Evolutionary conservation across 1,284 basidiomycete genomes (phyloP).

Genomic region (Fomes fomentarius): DNA sequence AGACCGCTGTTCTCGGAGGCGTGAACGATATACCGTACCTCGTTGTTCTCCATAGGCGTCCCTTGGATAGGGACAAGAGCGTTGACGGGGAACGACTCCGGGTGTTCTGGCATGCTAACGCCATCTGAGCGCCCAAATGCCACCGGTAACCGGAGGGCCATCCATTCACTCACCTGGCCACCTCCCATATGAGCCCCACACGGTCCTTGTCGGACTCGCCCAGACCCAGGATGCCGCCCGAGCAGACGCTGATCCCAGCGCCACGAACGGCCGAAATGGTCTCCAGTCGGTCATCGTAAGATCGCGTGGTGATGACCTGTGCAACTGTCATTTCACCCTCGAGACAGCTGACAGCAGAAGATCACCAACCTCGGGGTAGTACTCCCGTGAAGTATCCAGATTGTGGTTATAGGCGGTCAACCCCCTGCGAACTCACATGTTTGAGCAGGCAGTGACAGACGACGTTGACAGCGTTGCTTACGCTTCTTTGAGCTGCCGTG

Average conservation of each 20-base stretch:
- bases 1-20: neutral
- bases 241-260: conserved; percentile 97
- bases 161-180: conserved; percentile 68
- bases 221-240: conserved; percentile 94
- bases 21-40: conserved; percentile 43
- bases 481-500: conserved; percentile 92
- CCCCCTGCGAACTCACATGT: conserved; percentile 53
- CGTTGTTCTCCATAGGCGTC: conserved; percentile 73
- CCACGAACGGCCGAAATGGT: conserved; percentile 92
- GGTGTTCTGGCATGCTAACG: conserved; percentile 88
- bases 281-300: conserved; percentile 91
- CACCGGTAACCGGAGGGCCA: neutral
- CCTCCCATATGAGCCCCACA: conserved; percentile 94
- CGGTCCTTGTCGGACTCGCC: conserved; percentile 92
- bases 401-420: conserved; percentile 99
- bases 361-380: conserved; percentile 80
- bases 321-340: neutral
- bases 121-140: conserved; percentile 8
- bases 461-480: conserved; percentile 40
- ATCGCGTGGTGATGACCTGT: conserved; percentile 93
- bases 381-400: conserved; percentile 96
- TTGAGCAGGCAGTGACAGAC: conserved; percentile 2
- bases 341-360: conserved; percentile 2
- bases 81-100: conserved; percentile 98
- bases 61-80: conserved; percentile 85